Percentiles rank a stretch among this genome's conserved stretches.
Evolutionary conservation across 148 eudicot species (phyloP).

Genomic region (Chenopodium berlandieri): DNA sequence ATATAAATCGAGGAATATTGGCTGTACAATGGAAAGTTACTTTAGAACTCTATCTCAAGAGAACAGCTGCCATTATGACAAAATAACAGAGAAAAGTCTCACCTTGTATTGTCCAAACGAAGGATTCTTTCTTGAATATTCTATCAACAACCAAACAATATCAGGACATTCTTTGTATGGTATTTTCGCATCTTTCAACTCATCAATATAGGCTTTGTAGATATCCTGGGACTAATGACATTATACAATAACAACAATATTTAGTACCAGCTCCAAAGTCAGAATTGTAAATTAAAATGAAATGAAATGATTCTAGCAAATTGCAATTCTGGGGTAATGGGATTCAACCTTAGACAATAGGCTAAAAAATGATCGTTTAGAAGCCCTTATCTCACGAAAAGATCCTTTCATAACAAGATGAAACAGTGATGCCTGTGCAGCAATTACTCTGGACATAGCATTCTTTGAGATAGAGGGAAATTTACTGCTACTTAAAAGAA

Average conservation of each 20-base stretch:
- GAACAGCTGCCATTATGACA: neutral
- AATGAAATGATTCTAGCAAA: neutral
- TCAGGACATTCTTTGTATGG: conserved; percentile 74
- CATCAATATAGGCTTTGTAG: conserved; percentile 58
- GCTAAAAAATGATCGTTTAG: conserved; percentile 52
- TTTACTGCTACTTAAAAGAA: conserved; percentile 67
- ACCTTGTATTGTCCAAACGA: conserved; percentile 74
- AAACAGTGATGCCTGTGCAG: conserved; percentile 68
- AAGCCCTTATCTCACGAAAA: conserved; percentile 69
- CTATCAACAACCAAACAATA: conserved; percentile 63
- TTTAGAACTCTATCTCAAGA: conserved; percentile 12
- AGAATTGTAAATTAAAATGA: too few relatives aligned
- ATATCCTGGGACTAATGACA: conserved; percentile 56
- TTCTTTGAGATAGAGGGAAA: conserved; percentile 74
- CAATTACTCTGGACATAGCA: conserved; percentile 70
- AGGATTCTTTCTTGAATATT: conserved; percentile 50
- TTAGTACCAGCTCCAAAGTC: neutral
- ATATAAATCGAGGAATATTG: conserved; percentile 71
- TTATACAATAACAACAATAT: conserved; percentile 1
- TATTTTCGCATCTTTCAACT: conserved; percentile 60
- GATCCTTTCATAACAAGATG: conserved; percentile 63
- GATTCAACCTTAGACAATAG: conserved; percentile 64
- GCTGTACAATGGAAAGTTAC: conserved; percentile 44
- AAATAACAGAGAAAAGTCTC: neutral
- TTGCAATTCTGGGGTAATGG: neutral